Evolutionary conservation across 371 early-diverging fungal genomes (phyloP), one percentile per base, ranked within the genome.

Genomic region (Mortierella sp.): DNA sequence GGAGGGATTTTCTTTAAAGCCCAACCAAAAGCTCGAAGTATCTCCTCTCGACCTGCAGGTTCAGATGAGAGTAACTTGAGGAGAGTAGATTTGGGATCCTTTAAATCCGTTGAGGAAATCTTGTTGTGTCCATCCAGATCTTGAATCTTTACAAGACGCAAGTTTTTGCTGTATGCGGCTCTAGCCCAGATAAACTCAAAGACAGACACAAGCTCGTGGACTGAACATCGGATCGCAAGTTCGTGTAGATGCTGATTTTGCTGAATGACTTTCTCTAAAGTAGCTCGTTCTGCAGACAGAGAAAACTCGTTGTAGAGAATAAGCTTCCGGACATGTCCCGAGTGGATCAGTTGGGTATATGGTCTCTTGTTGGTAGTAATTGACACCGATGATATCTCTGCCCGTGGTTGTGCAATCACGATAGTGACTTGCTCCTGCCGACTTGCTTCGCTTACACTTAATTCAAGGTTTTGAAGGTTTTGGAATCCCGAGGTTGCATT

Each of bases 341-440:
- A 70, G 30, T 66, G 58, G 5, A 55, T 63, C n/a, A 76, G 43
- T 6, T 63, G 54, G 14, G 71, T 66, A 52, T 70, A 76, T 11
- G 64, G 70, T 35, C 35, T 26, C 67, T 49, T 62, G 49, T 70
- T 76, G 65, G 66, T 70, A 63, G 57, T 24, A 35, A 76, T 66
- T 6, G 40, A 24, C 45, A 76, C 49, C n/a, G 65, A 66, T 40
- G 51, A 28, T 20, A 76, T 76, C 64, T 76, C 69, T 11, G 65
- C 70, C 22, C 47, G 62, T 28, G 74, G 74, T 30, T 76, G 67
- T 3, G 39, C 45, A 14, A 76, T 57, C 30, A 26, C 11, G 5
- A 76, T 43, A 30, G 69, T 63, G 39, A 70, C 76, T 11, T 70
- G 71, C 40, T 76, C 76, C 35, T 70, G 70, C 20, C 37, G 35